phyloP scores from a whole-genome alignment of 495 filamentous ascomycete genomes.

The Staphylotrichum longicolle region DNA sequence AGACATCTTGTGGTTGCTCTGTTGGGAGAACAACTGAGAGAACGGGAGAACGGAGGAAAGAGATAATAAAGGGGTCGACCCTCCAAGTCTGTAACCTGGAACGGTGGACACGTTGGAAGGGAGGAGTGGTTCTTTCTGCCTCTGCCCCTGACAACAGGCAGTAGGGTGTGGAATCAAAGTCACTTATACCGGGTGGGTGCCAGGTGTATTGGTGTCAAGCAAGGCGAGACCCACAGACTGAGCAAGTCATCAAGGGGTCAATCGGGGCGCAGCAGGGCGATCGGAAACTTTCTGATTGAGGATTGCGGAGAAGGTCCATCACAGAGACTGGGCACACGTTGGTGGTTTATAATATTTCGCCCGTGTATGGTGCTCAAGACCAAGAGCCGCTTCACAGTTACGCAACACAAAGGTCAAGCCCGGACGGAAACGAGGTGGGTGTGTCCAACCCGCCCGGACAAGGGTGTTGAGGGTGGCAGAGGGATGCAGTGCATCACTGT shows the following conservation, averaged over 20 bases:
- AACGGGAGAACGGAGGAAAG: too few relatives aligned
- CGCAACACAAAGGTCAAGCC: background rate
- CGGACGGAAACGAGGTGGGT: background rate
- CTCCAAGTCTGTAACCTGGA: background rate
- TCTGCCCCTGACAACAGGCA: background rate
- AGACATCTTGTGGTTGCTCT: background rate
- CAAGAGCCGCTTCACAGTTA: background rate
- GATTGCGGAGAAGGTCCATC: background rate
- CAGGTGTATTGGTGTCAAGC: background rate
- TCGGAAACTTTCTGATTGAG: background rate
- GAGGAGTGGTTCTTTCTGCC: background rate
- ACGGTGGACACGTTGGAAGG: background rate
- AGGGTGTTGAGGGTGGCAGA: too few relatives aligned
- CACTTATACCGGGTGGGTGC: slow-evolving; percentile 6
- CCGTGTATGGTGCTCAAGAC: background rate
- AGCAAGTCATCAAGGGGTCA: background rate
- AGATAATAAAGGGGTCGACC: background rate
- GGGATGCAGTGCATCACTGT: background rate
- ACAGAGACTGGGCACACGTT: background rate
- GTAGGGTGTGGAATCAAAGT: background rate
- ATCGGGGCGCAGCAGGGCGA: slow-evolving; percentile 7
- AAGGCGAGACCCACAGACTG: background rate
- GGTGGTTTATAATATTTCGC: background rate
- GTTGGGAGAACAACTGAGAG: too few relatives aligned
- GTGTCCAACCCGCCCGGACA: background rate